A percentile compares a stretch with the other conserved stretches of the same genome.
Evolutionary conservation across 768 basidiomycete genomes (phyloP).

Genomic region (Pulveroboletus sp.): DNA sequence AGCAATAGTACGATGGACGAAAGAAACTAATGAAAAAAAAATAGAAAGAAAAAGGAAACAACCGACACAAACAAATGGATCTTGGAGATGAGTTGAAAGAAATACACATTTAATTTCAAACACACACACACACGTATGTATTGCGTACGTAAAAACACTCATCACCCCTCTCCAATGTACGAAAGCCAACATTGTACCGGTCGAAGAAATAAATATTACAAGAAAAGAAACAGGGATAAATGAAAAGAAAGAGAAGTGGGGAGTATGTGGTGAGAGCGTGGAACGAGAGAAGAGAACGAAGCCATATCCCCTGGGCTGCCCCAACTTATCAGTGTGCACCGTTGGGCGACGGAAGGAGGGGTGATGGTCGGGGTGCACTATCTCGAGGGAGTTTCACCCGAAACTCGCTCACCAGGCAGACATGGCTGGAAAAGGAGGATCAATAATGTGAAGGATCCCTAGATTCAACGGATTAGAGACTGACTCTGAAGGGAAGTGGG

Average conservation of each 20-base stretch:
- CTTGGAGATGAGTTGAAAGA: neutral
- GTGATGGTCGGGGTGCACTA: conserved; percentile 32
- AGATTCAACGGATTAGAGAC: conserved; percentile 32
- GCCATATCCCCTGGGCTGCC: conserved; percentile 3
- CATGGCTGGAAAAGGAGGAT: conserved; percentile 47
- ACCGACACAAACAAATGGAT: neutral
- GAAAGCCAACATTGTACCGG: conserved; percentile 26
- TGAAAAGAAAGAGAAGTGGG: conserved; percentile 13
- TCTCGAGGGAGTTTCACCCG: conserved; percentile 72
- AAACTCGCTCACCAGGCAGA: conserved; percentile 70
- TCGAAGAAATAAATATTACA: conserved; percentile 22
- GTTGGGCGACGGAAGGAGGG: conserved; percentile 37
- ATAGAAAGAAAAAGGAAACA: neutral
- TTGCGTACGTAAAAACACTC: conserved; percentile 15
- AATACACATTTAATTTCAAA: conserved; percentile 17
- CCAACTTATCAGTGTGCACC: conserved; percentile 27
- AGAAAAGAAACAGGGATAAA: conserved; percentile 21
- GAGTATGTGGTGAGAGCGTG: neutral
- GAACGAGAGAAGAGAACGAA: neutral
- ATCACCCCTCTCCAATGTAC: conserved; percentile 20
- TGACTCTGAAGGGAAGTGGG: conserved; percentile 95
- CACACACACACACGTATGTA: conserved; percentile 14
- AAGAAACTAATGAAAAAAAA: too few relatives aligned
- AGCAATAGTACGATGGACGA: neutral
- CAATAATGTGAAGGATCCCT: neutral